Evolutionary conservation across 1,284 basidiomycete species (phyloP), one percentile per base, ranked within the genome.

Genomic region (Chalciporus sp.): DNA sequence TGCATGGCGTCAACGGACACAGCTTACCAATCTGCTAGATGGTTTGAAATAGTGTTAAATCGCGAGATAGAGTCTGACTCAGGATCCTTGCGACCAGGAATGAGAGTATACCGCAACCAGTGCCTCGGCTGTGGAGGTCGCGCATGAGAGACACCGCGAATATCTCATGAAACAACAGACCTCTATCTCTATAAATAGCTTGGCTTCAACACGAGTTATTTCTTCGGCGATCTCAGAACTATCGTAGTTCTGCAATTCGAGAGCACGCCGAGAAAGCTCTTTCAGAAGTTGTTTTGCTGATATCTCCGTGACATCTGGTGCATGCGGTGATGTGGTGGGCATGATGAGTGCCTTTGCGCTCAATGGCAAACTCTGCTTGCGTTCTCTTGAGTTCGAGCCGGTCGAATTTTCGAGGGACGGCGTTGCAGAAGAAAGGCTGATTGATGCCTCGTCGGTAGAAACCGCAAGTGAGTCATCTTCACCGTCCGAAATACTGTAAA

Each of bases 31-130:
- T 85, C 82, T 27, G 84, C 88, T 37, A 92, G 76, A 66, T 88
- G 86, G 68, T 90, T 90, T 35, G 88, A 88, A 55, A 89, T 74
- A 14, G 77, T 74, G 58, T 86, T 88, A 66, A 89, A 90, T 20
- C 79, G 76, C 14, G 81, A 78, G 53, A 92, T 89, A 7, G 85
- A 76, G 62, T 90, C 85, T 10, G 69, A 76, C 56, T 81, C 78
- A 4, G 77, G 75, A 58, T 85, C 80, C 64, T 86, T 88, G 65
- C 82, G 83, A 43, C 83, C 83, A 20, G 82, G 79, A 31, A 81
- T 77, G 56, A 92, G 81, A 10, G 87, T 86, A 65, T 85, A 88
- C 53, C 84, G 78, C 23, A 92, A 76, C 90, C 90, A 92, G 65
- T 92, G 83, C 49, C 90, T 82, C 37, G 90, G 88, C 90, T 92